These are phyloP conservation scores for Erodium chrysanthum DNA, from an alignment of 441 rosid species.

Conservation along the genomic window DNA sequence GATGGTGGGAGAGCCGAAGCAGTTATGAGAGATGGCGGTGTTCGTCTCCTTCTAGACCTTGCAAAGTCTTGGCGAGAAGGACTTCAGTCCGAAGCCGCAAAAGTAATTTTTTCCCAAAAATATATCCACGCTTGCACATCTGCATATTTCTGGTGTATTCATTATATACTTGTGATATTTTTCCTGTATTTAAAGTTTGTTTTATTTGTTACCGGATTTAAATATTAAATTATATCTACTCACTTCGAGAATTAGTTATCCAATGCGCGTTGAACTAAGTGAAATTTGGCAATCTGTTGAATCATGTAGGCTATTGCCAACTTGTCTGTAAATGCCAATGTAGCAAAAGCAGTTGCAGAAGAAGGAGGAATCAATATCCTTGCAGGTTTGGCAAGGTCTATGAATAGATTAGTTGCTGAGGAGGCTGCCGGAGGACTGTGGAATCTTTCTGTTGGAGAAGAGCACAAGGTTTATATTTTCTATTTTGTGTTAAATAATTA, in stretches of 20 bases:
- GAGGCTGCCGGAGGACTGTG: slow-evolving; percentile 99
- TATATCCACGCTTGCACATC: no score
- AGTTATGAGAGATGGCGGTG: slow-evolving; percentile 82
- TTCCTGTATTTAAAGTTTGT: not conserved
- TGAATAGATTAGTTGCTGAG: slow-evolving; percentile 88
- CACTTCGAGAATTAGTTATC: not conserved
- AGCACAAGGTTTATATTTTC: slow-evolving; percentile 59
- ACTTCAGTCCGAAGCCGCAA: slow-evolving; percentile 92
- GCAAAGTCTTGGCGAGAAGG: slow-evolving; percentile 97
- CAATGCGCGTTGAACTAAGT: not conserved
- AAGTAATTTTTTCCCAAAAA: slow-evolving; percentile 30
- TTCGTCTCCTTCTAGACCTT: slow-evolving; percentile 70
- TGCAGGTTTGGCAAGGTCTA: slow-evolving; percentile 70
- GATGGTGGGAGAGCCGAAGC: slow-evolving; percentile 92
- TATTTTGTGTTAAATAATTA: not conserved
- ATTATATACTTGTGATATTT: not conserved
- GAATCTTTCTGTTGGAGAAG: slow-evolving; percentile 99
- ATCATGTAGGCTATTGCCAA: slow-evolving; percentile 75
- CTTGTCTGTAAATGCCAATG: slow-evolving; percentile 81
- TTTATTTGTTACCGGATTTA: not conserved
- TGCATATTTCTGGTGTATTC: not conserved
- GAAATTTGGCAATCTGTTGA: slow-evolving; percentile 10
- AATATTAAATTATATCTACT: not conserved
- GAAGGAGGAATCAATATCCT: slow-evolving; percentile 79
- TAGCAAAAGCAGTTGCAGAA: slow-evolving; percentile 90